These are phyloP conservation scores for Penicillium sp. DNA, from an alignment of 2,329 filamentous ascomycete genomes.

Conservation along the genomic window DNA sequence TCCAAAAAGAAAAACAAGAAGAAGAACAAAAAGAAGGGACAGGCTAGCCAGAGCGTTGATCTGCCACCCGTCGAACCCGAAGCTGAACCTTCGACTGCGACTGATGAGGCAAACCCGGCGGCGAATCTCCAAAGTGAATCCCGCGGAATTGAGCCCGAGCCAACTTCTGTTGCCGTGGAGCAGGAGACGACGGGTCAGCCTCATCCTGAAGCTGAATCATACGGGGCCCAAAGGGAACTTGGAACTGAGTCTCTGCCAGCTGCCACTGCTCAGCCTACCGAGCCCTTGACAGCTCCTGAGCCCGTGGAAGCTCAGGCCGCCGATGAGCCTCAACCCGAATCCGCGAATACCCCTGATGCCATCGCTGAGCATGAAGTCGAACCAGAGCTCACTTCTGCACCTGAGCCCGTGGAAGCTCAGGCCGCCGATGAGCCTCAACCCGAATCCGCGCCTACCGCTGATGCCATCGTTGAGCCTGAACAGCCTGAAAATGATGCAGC, in stretches of 20 bases:
- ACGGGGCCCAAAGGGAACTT: constrained; percentile 2
- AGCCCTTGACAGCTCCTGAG: neutral
- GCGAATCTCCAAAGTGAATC: constrained; percentile 2
- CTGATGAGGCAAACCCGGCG: constrained; percentile 8
- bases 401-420: neutral
- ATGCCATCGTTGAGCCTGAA: constrained; percentile 3
- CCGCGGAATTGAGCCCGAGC: constrained; percentile 6
- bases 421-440: constrained; percentile 1
- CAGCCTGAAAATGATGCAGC: constrained; percentile 6
- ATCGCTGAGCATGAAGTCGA: constrained; percentile 4
- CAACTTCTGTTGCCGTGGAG: neutral
- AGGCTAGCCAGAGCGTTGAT: constrained; percentile 15
- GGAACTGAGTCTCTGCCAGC: constrained; percentile 7
- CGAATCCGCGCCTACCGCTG: neutral
- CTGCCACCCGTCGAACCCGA: constrained; percentile 2
- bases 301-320: neutral
- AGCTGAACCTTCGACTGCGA: neutral
- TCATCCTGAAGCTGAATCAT: constrained; percentile 7
- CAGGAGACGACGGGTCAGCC: constrained; percentile 3
- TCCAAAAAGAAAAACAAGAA: constrained; percentile 35
- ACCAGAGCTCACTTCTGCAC: neutral
- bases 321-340: constrained; percentile 1
- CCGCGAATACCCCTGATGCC: neutral
- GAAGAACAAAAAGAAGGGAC: constrained; percentile 37
- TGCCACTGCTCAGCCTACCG: constrained; percentile 1